A percentile compares a stretch with the other conserved stretches of the same genome.
Conservation (phyloP, 371 early-diverging fungal species). For the Saksenaea vasiformis region DNA sequence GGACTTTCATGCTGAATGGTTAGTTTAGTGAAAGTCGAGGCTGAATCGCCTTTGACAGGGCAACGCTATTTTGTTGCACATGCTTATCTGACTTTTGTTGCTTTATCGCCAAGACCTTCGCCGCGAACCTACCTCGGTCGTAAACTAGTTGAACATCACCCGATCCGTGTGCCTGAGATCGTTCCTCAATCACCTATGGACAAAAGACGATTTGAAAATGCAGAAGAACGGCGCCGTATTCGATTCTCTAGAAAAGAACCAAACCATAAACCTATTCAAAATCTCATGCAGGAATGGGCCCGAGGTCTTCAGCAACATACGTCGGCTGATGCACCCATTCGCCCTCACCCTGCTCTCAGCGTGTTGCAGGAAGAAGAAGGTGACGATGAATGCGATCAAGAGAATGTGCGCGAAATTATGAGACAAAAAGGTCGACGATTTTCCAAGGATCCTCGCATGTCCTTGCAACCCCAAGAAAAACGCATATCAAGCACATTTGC, state of each 20-base stretch:
- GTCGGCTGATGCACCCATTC: conserved; percentile 32
- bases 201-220: conserved; percentile 55
- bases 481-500: conserved; percentile 60
- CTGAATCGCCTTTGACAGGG: conserved; percentile 65
- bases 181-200: conserved; percentile 48
- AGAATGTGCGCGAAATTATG: conserved; percentile 7
- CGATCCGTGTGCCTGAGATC: conserved; percentile 50
- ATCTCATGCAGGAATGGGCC: conserved; percentile 45
- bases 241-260: conserved; percentile 27
- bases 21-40: conserved; percentile 61
- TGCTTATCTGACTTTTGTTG: conserved; percentile 80
- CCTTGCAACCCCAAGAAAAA: conserved; percentile 31
- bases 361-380: conserved; percentile 15
- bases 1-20: not conserved
- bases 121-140: conserved; percentile 40
- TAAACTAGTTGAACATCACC: conserved; percentile 30
- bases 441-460: conserved; percentile 42
- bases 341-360: conserved; percentile 38
- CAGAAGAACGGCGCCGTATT: conserved; percentile 55
- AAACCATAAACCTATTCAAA: conserved; percentile 24
- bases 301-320: conserved; percentile 35
- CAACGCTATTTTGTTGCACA: conserved; percentile 66
- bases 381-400: conserved; percentile 10
- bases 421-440: conserved; percentile 27
- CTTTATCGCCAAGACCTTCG: conserved; percentile 44